phyloP scores from a whole-genome alignment of 2,329 filamentous ascomycete genomes.

The Trichothecium sympodiale region DNA sequence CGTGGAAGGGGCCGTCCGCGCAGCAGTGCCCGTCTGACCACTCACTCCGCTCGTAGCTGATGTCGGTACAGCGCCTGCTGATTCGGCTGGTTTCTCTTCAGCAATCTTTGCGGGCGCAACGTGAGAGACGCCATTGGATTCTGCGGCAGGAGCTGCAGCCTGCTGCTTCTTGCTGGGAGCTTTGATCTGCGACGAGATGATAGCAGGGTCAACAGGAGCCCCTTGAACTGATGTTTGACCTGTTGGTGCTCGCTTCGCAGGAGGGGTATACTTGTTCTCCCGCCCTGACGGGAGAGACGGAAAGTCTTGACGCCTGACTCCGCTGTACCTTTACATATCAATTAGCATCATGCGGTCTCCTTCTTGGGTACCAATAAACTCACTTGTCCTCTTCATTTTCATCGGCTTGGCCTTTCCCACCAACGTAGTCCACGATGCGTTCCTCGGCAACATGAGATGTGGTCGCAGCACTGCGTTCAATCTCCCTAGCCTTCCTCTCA shows the following conservation, averaged over 20 bases:
- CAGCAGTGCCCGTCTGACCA: slow-evolving; percentile 9
- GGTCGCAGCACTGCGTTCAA: slow-evolving; percentile 61
- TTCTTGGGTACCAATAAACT: slow-evolving; percentile 13
- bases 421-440: slow-evolving; percentile 59
- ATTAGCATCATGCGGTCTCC: slow-evolving; percentile 8
- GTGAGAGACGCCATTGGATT: slow-evolving; percentile 7
- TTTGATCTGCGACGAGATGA: slow-evolving; percentile 76
- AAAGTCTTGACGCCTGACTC: slow-evolving; percentile 69
- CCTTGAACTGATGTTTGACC: slow-evolving; percentile 63
- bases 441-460: slow-evolving; percentile 88
- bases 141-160: slow-evolving; percentile 14
- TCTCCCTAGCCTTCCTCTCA: slow-evolving; percentile 78
- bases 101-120: slow-evolving; percentile 17
- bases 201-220: slow-evolving; percentile 74
- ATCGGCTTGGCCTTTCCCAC: slow-evolving; percentile 51
- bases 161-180: slow-evolving; percentile 27
- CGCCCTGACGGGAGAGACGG: slow-evolving; percentile 46
- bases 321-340: slow-evolving; percentile 59
- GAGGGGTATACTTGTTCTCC: slow-evolving; percentile 76
- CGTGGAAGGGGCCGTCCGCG: slow-evolving; percentile 23
- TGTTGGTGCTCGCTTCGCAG: slow-evolving; percentile 71
- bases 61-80: slow-evolving; percentile 8
- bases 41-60: slow-evolving; percentile 8
- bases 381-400: slow-evolving; percentile 91
- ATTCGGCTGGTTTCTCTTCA: slow-evolving; percentile 17